Evolutionary conservation across 2,329 filamentous ascomycete species (phyloP), one percentile per base, ranked within the genome.

Genomic region (Botrytis pseudocinerea): DNA sequence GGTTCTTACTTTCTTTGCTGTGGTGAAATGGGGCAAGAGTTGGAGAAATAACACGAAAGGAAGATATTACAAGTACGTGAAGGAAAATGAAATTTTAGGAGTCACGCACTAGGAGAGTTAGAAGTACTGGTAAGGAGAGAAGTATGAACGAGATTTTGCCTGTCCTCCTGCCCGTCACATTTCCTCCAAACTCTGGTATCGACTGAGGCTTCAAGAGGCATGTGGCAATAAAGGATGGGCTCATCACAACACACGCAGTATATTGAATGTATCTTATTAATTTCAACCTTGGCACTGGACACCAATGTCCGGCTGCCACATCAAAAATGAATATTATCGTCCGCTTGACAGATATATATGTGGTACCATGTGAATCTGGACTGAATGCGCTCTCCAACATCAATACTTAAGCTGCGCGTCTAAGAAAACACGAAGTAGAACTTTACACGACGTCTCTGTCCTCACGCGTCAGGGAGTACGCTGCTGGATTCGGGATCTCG

Each of bases 1-100:
- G 64, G 81, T 83, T 35, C 77, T 83, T 44, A 82, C 82, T 22
- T 82, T 84, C 76, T 79, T 87, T 18, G 63, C 83, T 1, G 83
- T 88, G 76, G 83, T 88, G 18, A 85, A 82, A 75, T 88, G 81
- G 73, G 87, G 87, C 3, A 86, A 85, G 74, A 74, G 74, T 12
- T 78, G 85, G 77, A 81, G 83, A 72, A 81, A 82, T 69, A 81
- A 74, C 75, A 83, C 80, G 22, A 82, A 82, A 12, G 75, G 62
- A 38, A 79, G 81, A 70, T 85, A 84, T 75, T 81, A 79, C 74
- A 79, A 79, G 48, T 83, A 82, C 75, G 82, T 84, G 2, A 80
- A 80, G 65, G 76, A 78, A 69, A 74, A 69, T 60, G 70, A 75
- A 61, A 57, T 32, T 28, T 68, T 77, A 46, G 76, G 77, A 0